These are phyloP conservation scores for Xerocomus cyaneibrunnescens DNA, from an alignment of 1,284 basidiomycete genomes.

Conservation along the genomic window DNA sequence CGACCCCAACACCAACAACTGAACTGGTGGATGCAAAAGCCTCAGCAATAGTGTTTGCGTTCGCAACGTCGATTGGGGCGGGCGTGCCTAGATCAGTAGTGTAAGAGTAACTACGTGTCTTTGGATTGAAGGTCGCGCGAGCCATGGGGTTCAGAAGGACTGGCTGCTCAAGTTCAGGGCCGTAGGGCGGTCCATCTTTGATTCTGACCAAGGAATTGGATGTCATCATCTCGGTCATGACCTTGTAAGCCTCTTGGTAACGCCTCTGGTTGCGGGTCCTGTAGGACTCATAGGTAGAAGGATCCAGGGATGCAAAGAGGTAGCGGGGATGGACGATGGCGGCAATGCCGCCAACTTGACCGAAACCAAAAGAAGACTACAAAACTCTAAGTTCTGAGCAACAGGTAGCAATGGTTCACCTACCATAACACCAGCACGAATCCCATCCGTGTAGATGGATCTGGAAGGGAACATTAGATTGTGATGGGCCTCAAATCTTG, in stretches of 20 bases:
- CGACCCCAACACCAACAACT: slow-evolving; percentile 78
- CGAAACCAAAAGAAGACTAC: slow-evolving; percentile 97
- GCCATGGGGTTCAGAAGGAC: slow-evolving; percentile 95
- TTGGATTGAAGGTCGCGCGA: slow-evolving; percentile 77
- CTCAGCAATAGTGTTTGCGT: slow-evolving; percentile 63
- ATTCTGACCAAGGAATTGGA: slow-evolving; percentile 91
- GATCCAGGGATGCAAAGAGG: slow-evolving; percentile 81
- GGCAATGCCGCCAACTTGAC: slow-evolving; percentile 95
- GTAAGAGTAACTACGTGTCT: slow-evolving; percentile 85
- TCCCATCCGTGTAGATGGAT: slow-evolving; percentile 90
- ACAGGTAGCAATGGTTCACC: slow-evolving; percentile 15
- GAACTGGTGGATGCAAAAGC: slow-evolving; percentile 48
- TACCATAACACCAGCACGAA: slow-evolving; percentile 88
- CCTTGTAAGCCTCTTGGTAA: slow-evolving; percentile 81
- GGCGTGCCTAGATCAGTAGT: slow-evolving; percentile 58
- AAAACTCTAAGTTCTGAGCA: slow-evolving; percentile 2
- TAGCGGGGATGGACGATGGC: slow-evolving; percentile 91
- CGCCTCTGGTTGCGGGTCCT: slow-evolving; percentile 67
- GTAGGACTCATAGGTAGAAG: slow-evolving; percentile 76
- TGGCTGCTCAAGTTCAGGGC: slow-evolving; percentile 81
- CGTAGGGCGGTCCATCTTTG: slow-evolving; percentile 94
- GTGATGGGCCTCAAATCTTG: slow-evolving; percentile 87
- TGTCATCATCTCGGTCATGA: slow-evolving; percentile 94
- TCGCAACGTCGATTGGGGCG: slow-evolving; percentile 58
- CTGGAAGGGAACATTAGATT: slow-evolving; percentile 97